These are phyloP conservation scores for Boechera divaricarpa DNA, from an alignment of 345 rosid genomes.

Conservation along the genomic window DNA sequence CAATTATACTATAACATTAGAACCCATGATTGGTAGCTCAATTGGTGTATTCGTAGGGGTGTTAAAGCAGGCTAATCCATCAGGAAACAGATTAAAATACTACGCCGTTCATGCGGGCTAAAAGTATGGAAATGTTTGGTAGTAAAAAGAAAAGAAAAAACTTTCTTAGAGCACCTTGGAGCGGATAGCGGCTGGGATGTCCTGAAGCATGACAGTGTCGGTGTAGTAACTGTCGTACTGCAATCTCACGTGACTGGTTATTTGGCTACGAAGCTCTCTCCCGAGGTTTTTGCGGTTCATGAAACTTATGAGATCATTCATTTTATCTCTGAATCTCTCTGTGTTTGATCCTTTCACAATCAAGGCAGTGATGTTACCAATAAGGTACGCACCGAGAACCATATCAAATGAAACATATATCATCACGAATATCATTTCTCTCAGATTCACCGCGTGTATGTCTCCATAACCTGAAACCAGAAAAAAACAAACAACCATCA, in stretches of 20 bases:
- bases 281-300: constrained; percentile 87
- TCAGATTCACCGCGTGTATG: constrained; percentile 89
- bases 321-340: constrained; percentile 90
- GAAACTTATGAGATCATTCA: constrained; percentile 82
- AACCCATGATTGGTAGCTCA: background rate
- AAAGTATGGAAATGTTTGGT: no score
- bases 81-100: background rate
- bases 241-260: constrained; percentile 75
- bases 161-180: constrained; percentile 62
- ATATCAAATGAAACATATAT: constrained; percentile 90
- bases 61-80: background rate
- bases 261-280: constrained; percentile 70
- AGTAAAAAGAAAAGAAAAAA: no score
- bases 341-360: constrained; percentile 99
- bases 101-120: no score
- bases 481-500: constrained; percentile 1
- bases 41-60: background rate
- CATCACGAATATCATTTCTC: constrained; percentile 99
- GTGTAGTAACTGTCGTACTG: constrained; percentile 89
- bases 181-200: constrained; percentile 86
- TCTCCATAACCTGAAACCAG: constrained; percentile 87
- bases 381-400: constrained; percentile 95
- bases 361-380: constrained; percentile 98
- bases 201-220: constrained; percentile 79
- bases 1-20: background rate